Conservation (phyloP, 2,329 filamentous ascomycete genomes). For the Botrytis aclada region DNA sequence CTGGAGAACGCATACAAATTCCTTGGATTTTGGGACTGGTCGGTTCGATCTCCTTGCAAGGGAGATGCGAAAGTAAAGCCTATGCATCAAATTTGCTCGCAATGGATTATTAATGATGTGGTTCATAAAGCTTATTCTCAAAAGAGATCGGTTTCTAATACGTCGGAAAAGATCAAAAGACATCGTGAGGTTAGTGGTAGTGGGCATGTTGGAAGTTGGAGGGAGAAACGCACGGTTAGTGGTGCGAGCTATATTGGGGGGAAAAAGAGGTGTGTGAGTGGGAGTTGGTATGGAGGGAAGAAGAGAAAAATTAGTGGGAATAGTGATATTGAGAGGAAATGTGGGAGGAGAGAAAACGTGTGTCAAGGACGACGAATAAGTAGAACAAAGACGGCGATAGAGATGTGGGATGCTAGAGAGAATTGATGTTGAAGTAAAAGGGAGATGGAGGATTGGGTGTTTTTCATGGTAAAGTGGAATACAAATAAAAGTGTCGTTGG, state of each 20-base stretch:
- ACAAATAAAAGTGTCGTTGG: background rate
- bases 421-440: background rate
- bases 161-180: background rate
- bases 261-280: background rate
- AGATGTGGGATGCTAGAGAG: background rate
- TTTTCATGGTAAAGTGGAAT: background rate
- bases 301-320: background rate
- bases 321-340: background rate
- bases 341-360: background rate
- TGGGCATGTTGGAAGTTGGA: background rate
- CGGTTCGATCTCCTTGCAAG: background rate
- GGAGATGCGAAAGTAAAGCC: background rate
- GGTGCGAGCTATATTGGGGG: background rate
- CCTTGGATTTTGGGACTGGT: constrained; percentile 7
- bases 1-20: background rate
- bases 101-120: background rate
- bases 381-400: background rate
- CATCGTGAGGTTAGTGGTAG: background rate
- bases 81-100: background rate
- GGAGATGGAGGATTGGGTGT: background rate
- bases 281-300: background rate
- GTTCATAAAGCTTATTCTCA: background rate
- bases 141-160: background rate
- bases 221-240: background rate
- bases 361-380: background rate